These are phyloP conservation scores for Aureobasidium sp. DNA, from an alignment of 2,329 filamentous ascomycete species.

Conservation along the genomic window DNA sequence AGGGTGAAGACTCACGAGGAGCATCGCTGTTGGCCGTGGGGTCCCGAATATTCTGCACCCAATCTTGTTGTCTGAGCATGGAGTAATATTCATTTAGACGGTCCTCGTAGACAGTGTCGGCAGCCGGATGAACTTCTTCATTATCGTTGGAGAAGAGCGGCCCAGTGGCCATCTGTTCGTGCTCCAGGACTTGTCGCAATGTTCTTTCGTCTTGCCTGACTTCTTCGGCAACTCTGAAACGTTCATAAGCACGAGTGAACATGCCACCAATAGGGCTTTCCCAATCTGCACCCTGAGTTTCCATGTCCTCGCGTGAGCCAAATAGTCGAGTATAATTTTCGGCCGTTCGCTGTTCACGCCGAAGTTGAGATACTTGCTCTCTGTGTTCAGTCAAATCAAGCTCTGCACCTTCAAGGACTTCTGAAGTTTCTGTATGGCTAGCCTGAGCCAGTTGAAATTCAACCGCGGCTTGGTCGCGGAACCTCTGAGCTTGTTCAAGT, in stretches of 20 bases:
- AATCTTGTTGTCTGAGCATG: conserved; percentile 21
- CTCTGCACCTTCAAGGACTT: conserved; percentile 23
- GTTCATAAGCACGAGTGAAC: conserved; percentile 36
- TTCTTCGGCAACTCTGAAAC: conserved; percentile 36
- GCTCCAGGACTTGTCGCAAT: conserved; percentile 23
- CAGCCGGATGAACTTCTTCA: conserved; percentile 12
- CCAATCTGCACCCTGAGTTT: conserved; percentile 37
- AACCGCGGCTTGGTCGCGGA: conserved; percentile 24
- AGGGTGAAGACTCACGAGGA: neutral
- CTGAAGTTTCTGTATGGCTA: conserved; percentile 12
- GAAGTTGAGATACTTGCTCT: conserved; percentile 24
- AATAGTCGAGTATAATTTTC: conserved; percentile 35
- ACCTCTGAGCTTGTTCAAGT: conserved; percentile 23
- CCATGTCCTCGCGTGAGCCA: conserved; percentile 38
- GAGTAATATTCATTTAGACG: conserved; percentile 23
- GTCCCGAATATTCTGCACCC: conserved; percentile 14
- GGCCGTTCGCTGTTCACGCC: conserved; percentile 26
- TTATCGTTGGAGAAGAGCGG: neutral
- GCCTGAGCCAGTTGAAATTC: conserved; percentile 15
- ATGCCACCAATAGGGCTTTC: conserved; percentile 40
- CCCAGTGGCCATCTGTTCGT: conserved; percentile 18
- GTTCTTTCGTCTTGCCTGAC: conserved; percentile 26
- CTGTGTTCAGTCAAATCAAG: conserved; percentile 24
- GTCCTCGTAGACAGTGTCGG: conserved; percentile 7
- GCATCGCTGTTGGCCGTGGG: neutral